These are phyloP conservation scores for Besnoitia besnoiti DNA, from an alignment of 169 alveolate genomes.

Conservation along the genomic window DNA sequence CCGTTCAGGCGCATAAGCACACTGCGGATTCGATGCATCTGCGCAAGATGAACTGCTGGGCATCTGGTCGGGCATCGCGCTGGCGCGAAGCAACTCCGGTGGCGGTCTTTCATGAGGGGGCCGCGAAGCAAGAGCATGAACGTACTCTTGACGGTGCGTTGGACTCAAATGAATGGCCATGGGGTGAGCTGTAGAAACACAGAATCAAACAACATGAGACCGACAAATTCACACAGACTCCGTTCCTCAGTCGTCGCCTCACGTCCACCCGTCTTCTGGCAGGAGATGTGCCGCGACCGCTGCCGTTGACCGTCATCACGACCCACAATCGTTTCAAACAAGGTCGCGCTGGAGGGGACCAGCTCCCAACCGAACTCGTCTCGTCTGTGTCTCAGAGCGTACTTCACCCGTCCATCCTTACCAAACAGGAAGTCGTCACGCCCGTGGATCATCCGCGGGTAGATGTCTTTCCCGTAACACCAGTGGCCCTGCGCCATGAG, in stretches of 20 bases:
- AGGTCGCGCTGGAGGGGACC: no score
- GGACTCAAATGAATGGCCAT: slow-evolving; percentile 27
- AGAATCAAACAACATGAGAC: not conserved
- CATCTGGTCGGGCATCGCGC: not conserved
- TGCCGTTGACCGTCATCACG: no score
- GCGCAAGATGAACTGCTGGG: not conserved
- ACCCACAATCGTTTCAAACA: no score
- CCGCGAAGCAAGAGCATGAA: not conserved
- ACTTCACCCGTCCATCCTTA: no score
- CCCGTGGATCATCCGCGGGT: not conserved
- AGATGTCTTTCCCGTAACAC: slow-evolving; percentile 7
- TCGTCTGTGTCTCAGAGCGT: no score
- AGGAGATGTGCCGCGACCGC: no score
- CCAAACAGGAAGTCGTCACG: not conserved
- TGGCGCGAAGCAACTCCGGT: not conserved
- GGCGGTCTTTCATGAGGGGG: not conserved
- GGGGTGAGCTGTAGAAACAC: not conserved
- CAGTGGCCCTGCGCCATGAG: not conserved
- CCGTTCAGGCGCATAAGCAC: no score
- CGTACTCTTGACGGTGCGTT: not conserved
- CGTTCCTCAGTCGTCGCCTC: no score
- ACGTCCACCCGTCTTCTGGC: no score
- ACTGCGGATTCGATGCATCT: not conserved
- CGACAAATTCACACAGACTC: no score
- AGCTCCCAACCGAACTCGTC: no score